These are phyloP conservation scores for Phytophthora quininea DNA, from an alignment of 352 stramenopile species.

Conservation along the genomic window DNA sequence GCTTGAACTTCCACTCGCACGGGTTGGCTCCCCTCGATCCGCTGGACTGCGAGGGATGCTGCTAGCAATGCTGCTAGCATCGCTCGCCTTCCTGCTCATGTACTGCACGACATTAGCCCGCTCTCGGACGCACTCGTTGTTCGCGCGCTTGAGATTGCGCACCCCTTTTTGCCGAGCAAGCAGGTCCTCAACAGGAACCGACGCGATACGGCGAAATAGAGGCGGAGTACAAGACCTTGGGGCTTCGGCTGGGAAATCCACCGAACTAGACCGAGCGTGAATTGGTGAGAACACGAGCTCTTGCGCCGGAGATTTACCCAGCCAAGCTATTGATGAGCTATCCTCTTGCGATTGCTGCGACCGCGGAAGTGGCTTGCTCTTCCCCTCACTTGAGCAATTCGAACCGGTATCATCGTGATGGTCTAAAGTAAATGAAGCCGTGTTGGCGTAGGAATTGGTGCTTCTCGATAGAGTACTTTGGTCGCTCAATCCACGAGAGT, in stretches of 20 bases:
- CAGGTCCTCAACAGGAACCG: slow-evolving; percentile 29
- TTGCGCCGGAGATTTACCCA: slow-evolving; percentile 25
- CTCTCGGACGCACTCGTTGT: slow-evolving; percentile 71
- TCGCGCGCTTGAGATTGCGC: slow-evolving; percentile 27
- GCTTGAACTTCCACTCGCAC: slow-evolving; percentile 73
- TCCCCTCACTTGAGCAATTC: slow-evolving; percentile 24
- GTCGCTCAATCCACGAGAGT: slow-evolving; percentile 38
- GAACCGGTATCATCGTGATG: slow-evolving; percentile 30
- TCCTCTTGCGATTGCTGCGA: slow-evolving; percentile 5
- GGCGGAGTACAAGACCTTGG: slow-evolving; percentile 15
- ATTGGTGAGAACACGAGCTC: slow-evolving; percentile 40
- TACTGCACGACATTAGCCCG: slow-evolving; percentile 88
- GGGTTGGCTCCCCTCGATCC: slow-evolving; percentile 38
- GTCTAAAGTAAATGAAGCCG: slow-evolving; percentile 37
- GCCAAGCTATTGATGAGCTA: slow-evolving; percentile 14
- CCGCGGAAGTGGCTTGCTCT: slow-evolving; percentile 11
- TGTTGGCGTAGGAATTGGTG: slow-evolving; percentile 43
- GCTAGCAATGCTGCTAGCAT: slow-evolving; percentile 75
- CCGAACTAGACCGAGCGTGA: slow-evolving; percentile 39
- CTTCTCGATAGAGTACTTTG: slow-evolving; percentile 45
- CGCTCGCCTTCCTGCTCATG: slow-evolving; percentile 84
- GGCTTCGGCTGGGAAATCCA: slow-evolving; percentile 37
- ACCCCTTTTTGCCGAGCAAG: slow-evolving; percentile 27
- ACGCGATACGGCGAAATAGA: slow-evolving; percentile 49
- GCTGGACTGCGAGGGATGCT: slow-evolving; percentile 65